Base-by-base conservation (phyloP, 352 stramenopile species). In the Pythium insidiosum region DNA sequence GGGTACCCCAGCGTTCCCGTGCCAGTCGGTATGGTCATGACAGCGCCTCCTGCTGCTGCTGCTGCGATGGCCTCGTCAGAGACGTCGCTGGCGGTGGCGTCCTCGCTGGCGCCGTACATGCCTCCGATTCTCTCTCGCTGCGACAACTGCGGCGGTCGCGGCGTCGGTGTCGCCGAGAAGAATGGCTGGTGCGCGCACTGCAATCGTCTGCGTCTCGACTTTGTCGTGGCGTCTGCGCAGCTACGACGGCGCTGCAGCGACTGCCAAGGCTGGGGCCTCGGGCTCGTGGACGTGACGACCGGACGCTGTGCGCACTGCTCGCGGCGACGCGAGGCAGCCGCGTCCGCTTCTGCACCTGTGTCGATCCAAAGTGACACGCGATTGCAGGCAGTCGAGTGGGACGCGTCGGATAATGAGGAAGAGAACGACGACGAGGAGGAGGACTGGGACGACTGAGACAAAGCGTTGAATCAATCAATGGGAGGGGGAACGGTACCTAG, bases 101-200 rank as follows among this genome's bases (percentile, higher is more conserved):
- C n/a, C n/a, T n/a, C n/a, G n/a, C n/a, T n/a, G n/a, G n/a, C 15
- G 31, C 29, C 30, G 23, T 56, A 63, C 21, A 16, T 33, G 23
- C 47, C 24, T 18, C 54, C 66, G 16, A 47, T 68, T 21, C 36
- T 84, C 20, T 76, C 63, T 34, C 62, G 49, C 16, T 87, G 74
- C 24, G 64, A 83, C 16, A 59, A 57, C 48, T 87, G 74, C 24
- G 48, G 59, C 9, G 71, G 74, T 6, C 48, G 68, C 37, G 67
- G 74, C 12, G 71, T 87, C 13, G 68, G 60, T 3, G 34, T 87
- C 19, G 69, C 77, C 4, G 68, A 87, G 55, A 83, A 83, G 60
- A 87, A 87, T 35, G 74, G 71, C 6, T 56, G 76, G 7, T 87
- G 74, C 28, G 63, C 63, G 11, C 71, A 87, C 47, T 87, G 74